Evolutionary conservation across 352 stramenopile genomes (phyloP), one percentile per base, ranked within the genome.

Genomic region (Pythium sukuiense): DNA sequence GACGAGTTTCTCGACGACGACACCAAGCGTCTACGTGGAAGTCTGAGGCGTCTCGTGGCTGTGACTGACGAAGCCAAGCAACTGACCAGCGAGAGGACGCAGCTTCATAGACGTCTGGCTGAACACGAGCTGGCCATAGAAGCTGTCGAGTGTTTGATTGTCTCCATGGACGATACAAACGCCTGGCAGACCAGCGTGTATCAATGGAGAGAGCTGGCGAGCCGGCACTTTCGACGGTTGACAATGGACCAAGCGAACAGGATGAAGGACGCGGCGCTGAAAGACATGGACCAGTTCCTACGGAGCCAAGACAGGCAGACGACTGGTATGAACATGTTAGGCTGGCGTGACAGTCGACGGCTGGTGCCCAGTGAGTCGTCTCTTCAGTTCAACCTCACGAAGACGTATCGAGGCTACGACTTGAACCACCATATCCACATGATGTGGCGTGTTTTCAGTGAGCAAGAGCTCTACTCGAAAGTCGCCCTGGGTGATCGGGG

Each of bases 341-440:
- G 46, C 11, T 54, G 46, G 46, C n/a, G 29, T 8, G 46, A 54
- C 46, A 54, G 46, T 27, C 20, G 26, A 20, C 46, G 29, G 16
- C n/a, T 54, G 14, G 18, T 14, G 46, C 46, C 11, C 4, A 12
- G 29, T 8, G 14, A 20, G 46, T 54, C 46, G 46, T 20, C 46
- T 3, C 6, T 54, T 13, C 46, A 54, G 20, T 54, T 54, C 46
- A 54, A 27, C 46, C 46, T 54, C 46, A 20, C 26, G n/a, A 54
- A 54, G n/a, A 54, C 46, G 3, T 54, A 32, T 20, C 16, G 46
- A 8, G 46, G n/a, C n/a, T 32, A 14, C n/a, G 46, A 54, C 20
- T 27, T 54, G n/a, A 27, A 54, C 20, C 9, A 26, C 46, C 46
- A 54, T 20, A 12, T 26, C 20, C 18, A 20, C 6, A 30, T 26